Conservation (phyloP, 1,139 yeast species). For the Dujonia santamariae region DNA sequence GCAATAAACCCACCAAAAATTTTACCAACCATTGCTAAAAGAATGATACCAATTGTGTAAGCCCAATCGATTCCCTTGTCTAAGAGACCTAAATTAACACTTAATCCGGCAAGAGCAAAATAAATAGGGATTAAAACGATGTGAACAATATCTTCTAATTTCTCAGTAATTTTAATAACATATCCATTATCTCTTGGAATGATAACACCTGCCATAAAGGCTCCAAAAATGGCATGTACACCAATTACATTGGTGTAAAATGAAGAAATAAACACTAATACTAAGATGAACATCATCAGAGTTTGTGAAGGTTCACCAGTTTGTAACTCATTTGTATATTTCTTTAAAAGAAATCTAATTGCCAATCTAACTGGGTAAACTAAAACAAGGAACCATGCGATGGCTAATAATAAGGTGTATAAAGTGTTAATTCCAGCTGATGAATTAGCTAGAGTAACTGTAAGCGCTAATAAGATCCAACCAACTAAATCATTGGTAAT, state of each 20-base stretch:
- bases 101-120: slow-evolving; percentile 75
- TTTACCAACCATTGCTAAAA: slow-evolving; percentile 65
- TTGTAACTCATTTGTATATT: slow-evolving; percentile 47
- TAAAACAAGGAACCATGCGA: slow-evolving; percentile 65
- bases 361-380: slow-evolving; percentile 53
- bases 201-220: slow-evolving; percentile 71
- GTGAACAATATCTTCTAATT: slow-evolving; percentile 74
- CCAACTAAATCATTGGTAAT: slow-evolving; percentile 78
- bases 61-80: slow-evolving; percentile 74
- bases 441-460: slow-evolving; percentile 72
- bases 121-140: slow-evolving; percentile 70
- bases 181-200: slow-evolving; percentile 78
- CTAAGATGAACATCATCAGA: slow-evolving; percentile 54
- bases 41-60: slow-evolving; percentile 62
- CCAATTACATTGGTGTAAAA: slow-evolving; percentile 81
- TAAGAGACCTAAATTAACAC: slow-evolving; percentile 61
- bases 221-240: slow-evolving; percentile 80
- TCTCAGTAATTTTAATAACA: slow-evolving; percentile 64
- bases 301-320: slow-evolving; percentile 63
- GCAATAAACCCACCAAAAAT: slow-evolving; percentile 63
- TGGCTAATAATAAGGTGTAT: slow-evolving; percentile 60
- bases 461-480: slow-evolving; percentile 74
- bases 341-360: slow-evolving; percentile 40
- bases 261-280: slow-evolving; percentile 60
- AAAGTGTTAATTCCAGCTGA: slow-evolving; percentile 65